Evolutionary conservation across 192 early-diverging fungal species (phyloP).

Genomic region (Gigaspora rosea): DNA sequence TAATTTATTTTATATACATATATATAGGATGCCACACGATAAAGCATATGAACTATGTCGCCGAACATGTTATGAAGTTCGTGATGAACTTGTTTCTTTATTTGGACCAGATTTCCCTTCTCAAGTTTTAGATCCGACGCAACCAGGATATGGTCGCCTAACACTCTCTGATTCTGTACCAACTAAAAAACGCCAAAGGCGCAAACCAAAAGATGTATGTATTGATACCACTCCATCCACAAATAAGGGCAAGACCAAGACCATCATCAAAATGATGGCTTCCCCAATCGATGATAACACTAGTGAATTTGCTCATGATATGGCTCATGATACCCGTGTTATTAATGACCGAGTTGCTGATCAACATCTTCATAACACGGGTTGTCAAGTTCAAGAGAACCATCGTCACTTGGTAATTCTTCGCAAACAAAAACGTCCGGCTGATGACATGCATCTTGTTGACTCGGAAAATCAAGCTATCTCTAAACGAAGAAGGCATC

Average conservation of each 20-base stretch:
- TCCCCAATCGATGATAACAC: not conserved
- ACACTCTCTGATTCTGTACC: conserved; percentile 20
- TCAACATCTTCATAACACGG: not conserved
- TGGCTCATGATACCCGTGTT: not conserved
- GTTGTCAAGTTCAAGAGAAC: not conserved
- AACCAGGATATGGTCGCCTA: conserved; percentile 17
- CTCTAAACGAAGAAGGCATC: conserved; percentile 19
- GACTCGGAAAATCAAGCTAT: conserved; percentile 1
- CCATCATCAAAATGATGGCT: not conserved
- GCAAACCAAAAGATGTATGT: conserved; percentile 23
- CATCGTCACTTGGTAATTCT: conserved; percentile 12
- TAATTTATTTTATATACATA: not conserved
- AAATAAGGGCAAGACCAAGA: not conserved
- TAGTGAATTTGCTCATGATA: not conserved
- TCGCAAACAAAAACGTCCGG: conserved; percentile 5
- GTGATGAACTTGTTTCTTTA: conserved; percentile 44
- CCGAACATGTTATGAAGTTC: conserved; percentile 42
- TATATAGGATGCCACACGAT: conserved; percentile 47
- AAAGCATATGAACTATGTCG: conserved; percentile 42
- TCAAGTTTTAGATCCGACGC: conserved; percentile 18
- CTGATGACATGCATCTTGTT: not conserved
- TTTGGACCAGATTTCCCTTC: conserved; percentile 41
- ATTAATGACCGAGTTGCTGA: not conserved
- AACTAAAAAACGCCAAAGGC: conserved; percentile 18
- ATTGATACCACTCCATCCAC: conserved; percentile 1